A percentile compares a stretch with the other conserved stretches of the same genome.
Conservation (phyloP, 805 yeast species). For the Ascoidea tarda region DNA sequence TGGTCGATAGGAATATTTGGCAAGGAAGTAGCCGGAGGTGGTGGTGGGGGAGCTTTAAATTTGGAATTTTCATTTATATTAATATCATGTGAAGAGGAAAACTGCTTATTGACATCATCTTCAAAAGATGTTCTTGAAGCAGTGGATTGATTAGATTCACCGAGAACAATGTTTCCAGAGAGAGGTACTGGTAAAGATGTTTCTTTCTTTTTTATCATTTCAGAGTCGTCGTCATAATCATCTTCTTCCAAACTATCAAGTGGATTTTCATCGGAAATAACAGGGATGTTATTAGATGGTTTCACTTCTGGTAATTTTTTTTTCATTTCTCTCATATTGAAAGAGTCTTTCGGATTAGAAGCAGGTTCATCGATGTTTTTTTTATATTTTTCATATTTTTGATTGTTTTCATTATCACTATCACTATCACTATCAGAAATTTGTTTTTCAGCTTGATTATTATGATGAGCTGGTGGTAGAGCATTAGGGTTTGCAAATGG, state of each 20-base stretch:
- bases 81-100: neutral
- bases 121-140: neutral
- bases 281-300: neutral
- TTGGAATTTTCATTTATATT: neutral
- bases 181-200: neutral
- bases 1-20: neutral
- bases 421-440: conserved; percentile 4
- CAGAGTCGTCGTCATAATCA: neutral
- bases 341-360: neutral
- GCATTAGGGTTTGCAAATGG: conserved; percentile 2
- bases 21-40: neutral
- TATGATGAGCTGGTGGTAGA: conserved; percentile 6
- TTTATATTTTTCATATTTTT: conserved; percentile 14
- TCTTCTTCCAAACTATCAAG: neutral
- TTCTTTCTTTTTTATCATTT: neutral
- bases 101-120: neutral
- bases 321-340: neutral
- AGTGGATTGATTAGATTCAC: neutral
- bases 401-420: conserved; percentile 12
- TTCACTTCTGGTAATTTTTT: neutral
- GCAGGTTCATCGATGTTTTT: conserved; percentile 5
- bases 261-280: neutral
- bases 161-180: neutral
- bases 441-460: conserved; percentile 1
- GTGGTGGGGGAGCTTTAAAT: neutral